Evolutionary conservation across 495 filamentous ascomycete genomes (phyloP).

Genomic region (Penicillium soppii): DNA sequence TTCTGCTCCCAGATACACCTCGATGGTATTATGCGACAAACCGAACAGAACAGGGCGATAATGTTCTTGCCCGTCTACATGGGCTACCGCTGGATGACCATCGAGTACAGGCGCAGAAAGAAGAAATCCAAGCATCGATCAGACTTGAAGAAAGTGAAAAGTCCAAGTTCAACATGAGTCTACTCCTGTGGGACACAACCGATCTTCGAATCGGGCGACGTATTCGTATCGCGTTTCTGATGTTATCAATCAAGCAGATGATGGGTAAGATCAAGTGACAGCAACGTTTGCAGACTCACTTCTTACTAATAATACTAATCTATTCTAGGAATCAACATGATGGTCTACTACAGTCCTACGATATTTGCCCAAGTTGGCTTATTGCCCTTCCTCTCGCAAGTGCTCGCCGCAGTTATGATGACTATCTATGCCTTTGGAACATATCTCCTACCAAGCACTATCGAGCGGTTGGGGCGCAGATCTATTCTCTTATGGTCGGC

Average conservation of each 20-base stretch:
- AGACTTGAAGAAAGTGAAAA: conserved; percentile 13
- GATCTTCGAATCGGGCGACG: conserved; percentile 25
- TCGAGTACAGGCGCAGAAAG: conserved; percentile 7
- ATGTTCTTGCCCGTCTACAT: conserved; percentile 28
- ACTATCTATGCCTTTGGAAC: not conserved
- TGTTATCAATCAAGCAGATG: conserved; percentile 25
- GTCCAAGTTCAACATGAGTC: conserved; percentile 13
- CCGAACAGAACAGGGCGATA: conserved; percentile 32
- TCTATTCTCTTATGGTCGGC: conserved; percentile 26
- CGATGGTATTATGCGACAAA: conserved; percentile 39
- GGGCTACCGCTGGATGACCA: conserved; percentile 3
- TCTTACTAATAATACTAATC: not conserved
- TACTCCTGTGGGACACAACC: conserved; percentile 25
- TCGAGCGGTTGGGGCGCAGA: conserved; percentile 28
- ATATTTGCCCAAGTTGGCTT: conserved; percentile 32
- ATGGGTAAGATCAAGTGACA: conserved; percentile 13
- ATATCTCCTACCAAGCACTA: not conserved
- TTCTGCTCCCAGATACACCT: conserved; percentile 38
- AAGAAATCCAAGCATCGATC: conserved; percentile 19
- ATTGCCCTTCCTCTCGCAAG: conserved; percentile 6
- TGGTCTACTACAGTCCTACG: conserved; percentile 28
- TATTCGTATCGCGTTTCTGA: conserved; percentile 26
- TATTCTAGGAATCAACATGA: conserved; percentile 14
- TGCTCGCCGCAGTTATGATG: not conserved
- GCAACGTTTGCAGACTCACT: not conserved